Evolutionary conservation across 768 basidiomycete genomes (phyloP).

Genomic region (Pisolithus marmoratus): DNA sequence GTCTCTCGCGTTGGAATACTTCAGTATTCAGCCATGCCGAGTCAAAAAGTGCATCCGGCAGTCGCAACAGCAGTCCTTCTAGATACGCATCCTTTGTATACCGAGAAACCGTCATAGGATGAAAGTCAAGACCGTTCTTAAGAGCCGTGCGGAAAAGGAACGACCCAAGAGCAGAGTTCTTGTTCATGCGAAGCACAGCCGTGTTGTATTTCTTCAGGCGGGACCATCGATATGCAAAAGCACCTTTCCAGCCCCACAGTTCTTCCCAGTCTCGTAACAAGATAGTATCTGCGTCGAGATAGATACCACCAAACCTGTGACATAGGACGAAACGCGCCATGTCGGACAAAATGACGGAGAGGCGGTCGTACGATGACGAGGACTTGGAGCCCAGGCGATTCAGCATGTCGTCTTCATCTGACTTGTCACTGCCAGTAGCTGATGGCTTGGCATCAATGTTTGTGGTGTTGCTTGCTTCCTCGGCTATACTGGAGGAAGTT

Average conservation of each 20-base stretch:
- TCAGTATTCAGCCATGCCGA: slow-evolving; percentile 96
- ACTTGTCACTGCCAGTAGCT: slow-evolving; percentile 22
- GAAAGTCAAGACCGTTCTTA: slow-evolving; percentile 92
- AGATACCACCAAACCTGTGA: slow-evolving; percentile 93
- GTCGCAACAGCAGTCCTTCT: slow-evolving; percentile 74
- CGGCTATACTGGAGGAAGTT: slow-evolving; percentile 11
- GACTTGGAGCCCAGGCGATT: slow-evolving; percentile 90
- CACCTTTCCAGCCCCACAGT: slow-evolving; percentile 93
- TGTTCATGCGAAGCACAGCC: slow-evolving; percentile 91
- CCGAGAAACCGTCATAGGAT: slow-evolving; percentile 90
- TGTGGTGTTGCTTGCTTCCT: slow-evolving; percentile 19
- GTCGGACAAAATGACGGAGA: slow-evolving; percentile 92
- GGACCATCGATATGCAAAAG: slow-evolving; percentile 96
- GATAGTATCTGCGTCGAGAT: slow-evolving; percentile 95
- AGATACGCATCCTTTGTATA: slow-evolving; percentile 88
- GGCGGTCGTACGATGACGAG: slow-evolving; percentile 78
- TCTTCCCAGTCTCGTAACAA: slow-evolving; percentile 98
- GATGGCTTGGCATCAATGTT: slow-evolving; percentile 16
- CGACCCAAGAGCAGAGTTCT: slow-evolving; percentile 83
- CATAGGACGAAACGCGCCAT: slow-evolving; percentile 98
- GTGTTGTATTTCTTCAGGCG: slow-evolving; percentile 93
- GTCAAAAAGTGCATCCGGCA: slow-evolving; percentile 96
- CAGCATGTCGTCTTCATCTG: slow-evolving; percentile 48
- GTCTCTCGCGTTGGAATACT: slow-evolving; percentile 84
- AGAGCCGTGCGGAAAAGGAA: slow-evolving; percentile 93